Conservation (phyloP, 2,329 filamentous ascomycete species). For the Cladobotryum mycophilum region DNA sequence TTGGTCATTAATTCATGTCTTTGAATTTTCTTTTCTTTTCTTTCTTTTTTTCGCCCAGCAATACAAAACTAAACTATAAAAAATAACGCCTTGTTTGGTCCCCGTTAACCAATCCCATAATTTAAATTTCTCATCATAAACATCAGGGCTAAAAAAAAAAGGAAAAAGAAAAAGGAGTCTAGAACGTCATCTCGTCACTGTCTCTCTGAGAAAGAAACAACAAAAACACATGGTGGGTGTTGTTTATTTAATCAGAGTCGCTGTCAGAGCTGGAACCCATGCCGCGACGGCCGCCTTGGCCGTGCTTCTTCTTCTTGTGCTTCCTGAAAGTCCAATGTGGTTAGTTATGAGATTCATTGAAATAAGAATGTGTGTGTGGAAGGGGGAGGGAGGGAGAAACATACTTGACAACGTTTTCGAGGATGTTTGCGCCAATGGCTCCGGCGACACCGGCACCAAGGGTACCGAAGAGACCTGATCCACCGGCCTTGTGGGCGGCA, state of each 20-base stretch:
- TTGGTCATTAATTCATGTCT: not conserved
- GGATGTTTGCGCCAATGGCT: conserved; percentile 48
- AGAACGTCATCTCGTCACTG: too few relatives aligned
- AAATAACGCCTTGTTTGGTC: not conserved
- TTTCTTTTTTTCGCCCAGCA: not conserved
- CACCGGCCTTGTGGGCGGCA: conserved; percentile 47
- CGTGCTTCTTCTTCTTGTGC: conserved; percentile 15
- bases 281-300: not conserved
- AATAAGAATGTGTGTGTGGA: not conserved
- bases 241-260: conserved; percentile 1
- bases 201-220: too few relatives aligned
- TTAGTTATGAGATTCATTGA: not conserved
- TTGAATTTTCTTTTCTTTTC: not conserved
- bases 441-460: conserved; percentile 46
- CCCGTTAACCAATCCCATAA: not conserved
- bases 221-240: too few relatives aligned
- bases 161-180: not conserved
- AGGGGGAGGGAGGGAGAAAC: conserved; percentile 4
- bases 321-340: not conserved
- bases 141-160: not conserved
- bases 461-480: conserved; percentile 41
- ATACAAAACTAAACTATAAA: not conserved
- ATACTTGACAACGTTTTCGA: conserved; percentile 38
- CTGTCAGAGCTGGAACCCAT: conserved; percentile 12
- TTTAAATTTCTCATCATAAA: not conserved